Base-by-base conservation (phyloP, 2,329 filamentous ascomycete species). In the Aureobasidium musti region DNA sequence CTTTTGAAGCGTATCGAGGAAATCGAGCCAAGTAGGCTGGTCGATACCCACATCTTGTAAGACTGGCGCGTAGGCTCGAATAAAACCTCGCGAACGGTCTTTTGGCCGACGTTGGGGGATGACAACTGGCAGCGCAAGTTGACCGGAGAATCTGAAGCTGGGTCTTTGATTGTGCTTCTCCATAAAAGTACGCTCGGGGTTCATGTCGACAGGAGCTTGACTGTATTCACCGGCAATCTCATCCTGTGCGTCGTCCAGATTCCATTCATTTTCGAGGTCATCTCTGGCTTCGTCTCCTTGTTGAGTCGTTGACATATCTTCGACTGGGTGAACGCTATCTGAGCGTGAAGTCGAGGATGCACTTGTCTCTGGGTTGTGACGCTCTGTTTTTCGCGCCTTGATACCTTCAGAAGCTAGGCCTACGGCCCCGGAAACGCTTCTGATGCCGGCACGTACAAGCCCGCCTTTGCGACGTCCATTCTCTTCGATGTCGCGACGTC, bases 241-340 rank as follows among this genome's bases (percentile, higher is more conserved):
- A 11, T 63, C 59, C 13, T 63, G 59, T 8, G 59, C 59, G 21
- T 63, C 59, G 30, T 63, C 59, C 28, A 63, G 59, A 6, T 50
- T 39, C 59, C 59, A 50, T 21, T 50, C 45, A 39, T 63, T 63
- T 43, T 63, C 43, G 11, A 63, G 59, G 13, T 49, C 59, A 6
- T 50, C 59, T 35, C n/a, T 28, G 11, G 59, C 41, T 26, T 63
- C 56, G 13, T 45, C 39, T 17, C 23, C 37, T 35, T 23, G 21
- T 30, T 37, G n/a, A 5, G 14, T 43, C 7, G 35, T 26, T 26
- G 35, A 19, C 5, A 11, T 1, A 2, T 37, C 30, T 14, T 37
- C 28, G n/a, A 37, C 50, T 10, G 30, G 8, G 6, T 57, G 6
- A 28, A 37, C 35, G 21, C 37, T 57, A 14, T 57, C 53, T 2